Evolutionary conservation across 306 rosid genomes (phyloP).

Genomic region (Nissolia schottii): DNA sequence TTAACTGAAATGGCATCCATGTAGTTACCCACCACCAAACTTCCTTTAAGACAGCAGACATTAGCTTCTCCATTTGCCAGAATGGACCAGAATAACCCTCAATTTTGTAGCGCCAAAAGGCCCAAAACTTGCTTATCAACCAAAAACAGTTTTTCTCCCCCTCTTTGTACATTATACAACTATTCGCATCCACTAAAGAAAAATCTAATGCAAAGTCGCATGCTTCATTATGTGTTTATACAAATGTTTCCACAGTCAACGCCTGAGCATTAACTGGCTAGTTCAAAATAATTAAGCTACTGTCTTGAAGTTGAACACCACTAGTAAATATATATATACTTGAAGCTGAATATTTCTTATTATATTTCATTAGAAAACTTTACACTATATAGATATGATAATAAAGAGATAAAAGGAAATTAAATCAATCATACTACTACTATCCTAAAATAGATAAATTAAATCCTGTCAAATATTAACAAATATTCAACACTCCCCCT

Average conservation of each 20-base stretch:
- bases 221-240: not conserved
- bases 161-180: not conserved
- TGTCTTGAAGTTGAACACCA: not conserved
- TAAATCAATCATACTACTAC: too few relatives aligned
- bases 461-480: too few relatives aligned
- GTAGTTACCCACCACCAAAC: not conserved
- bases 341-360: too few relatives aligned
- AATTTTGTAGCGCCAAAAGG: not conserved
- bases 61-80: slow-evolving; percentile 5
- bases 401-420: too few relatives aligned
- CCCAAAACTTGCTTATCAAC: slow-evolving; percentile 3
- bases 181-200: not conserved
- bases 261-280: not conserved
- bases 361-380: too few relatives aligned
- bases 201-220: not conserved
- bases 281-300: not conserved
- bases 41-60: not conserved
- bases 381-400: too few relatives aligned
- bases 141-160: not conserved
- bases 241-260: not conserved
- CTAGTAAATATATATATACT: not conserved
- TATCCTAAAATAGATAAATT: too few relatives aligned
- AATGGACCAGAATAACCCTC: not conserved
- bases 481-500: too few relatives aligned
- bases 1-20: not conserved